These are phyloP conservation scores for Psilocybe subaeruginosa DNA, from an alignment of 768 basidiomycete genomes.

Conservation along the genomic window DNA sequence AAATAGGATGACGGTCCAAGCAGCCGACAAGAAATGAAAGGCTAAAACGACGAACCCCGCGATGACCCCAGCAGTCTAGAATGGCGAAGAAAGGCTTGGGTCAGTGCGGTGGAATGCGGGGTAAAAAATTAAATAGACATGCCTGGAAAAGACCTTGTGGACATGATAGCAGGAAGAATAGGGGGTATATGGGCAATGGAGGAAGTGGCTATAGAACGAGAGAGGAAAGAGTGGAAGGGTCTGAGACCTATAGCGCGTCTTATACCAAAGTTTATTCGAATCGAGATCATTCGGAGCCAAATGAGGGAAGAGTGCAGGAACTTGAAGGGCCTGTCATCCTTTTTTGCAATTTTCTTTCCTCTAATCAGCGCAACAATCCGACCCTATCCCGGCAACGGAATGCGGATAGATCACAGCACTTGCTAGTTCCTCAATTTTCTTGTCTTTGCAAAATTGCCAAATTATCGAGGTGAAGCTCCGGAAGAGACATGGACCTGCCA, in stretches of 20 bases:
- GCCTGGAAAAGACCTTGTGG: conserved; percentile 33
- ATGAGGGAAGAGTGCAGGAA: conserved; percentile 7
- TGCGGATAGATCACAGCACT: not conserved
- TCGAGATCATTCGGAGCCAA: conserved; percentile 2
- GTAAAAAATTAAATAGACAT: conserved; percentile 6
- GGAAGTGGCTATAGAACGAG: conserved; percentile 8
- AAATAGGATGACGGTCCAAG: not conserved
- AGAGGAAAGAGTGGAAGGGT: conserved; percentile 9
- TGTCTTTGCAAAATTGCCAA: not conserved
- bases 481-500: not conserved
- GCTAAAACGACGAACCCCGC: conserved; percentile 40
- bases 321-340: not conserved
- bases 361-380: not conserved
- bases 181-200: not conserved
- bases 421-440: not conserved
- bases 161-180: not conserved
- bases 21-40: not conserved
- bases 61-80: conserved; percentile 71
- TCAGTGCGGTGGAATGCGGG: not conserved
- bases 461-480: not conserved
- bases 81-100: not conserved
- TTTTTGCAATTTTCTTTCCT: conserved; percentile 11
- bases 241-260: conserved; percentile 16
- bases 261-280: conserved; percentile 14
- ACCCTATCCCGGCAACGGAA: not conserved